Conservation (phyloP, 352 stramenopile species). For the Phytophthora meadii region DNA sequence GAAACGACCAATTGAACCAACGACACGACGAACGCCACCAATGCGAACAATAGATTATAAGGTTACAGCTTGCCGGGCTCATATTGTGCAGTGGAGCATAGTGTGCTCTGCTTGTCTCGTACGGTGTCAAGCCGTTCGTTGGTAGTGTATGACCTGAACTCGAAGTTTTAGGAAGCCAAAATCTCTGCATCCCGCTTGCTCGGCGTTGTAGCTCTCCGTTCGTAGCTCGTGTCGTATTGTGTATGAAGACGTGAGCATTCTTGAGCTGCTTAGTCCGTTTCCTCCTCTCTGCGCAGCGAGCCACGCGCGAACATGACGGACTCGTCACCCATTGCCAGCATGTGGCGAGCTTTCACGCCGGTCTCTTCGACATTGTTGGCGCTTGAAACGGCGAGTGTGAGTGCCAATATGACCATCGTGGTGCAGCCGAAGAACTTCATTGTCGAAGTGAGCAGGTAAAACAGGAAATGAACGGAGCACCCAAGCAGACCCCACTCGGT, state of each 20-base stretch:
- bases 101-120: conserved; percentile 9
- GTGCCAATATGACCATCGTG: conserved; percentile 12
- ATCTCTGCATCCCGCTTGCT: conserved; percentile 4
- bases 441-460: conserved; percentile 14
- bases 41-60: conserved; percentile 29
- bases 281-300: conserved; percentile 29
- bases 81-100: conserved; percentile 12
- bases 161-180: conserved; percentile 2
- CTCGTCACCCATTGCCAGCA: conserved; percentile 36
- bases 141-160: not conserved
- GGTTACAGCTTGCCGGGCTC: conserved; percentile 28
- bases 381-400: conserved; percentile 5
- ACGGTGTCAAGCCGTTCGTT: not conserved
- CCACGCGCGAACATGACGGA: conserved; percentile 33
- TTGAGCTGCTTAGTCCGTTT: conserved; percentile 13
- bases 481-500: conserved; percentile 10
- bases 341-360: conserved; percentile 33
- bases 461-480: conserved; percentile 11
- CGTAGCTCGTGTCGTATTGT: not conserved
- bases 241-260: not conserved
- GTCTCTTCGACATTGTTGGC: conserved; percentile 17
- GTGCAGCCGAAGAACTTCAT: conserved; percentile 28
- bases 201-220: conserved; percentile 4
- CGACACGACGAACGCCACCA: not conserved
- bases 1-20: conserved; percentile 1